phyloP scores from a whole-genome alignment of 495 filamentous ascomycete species.

The Daldinia grandis region DNA sequence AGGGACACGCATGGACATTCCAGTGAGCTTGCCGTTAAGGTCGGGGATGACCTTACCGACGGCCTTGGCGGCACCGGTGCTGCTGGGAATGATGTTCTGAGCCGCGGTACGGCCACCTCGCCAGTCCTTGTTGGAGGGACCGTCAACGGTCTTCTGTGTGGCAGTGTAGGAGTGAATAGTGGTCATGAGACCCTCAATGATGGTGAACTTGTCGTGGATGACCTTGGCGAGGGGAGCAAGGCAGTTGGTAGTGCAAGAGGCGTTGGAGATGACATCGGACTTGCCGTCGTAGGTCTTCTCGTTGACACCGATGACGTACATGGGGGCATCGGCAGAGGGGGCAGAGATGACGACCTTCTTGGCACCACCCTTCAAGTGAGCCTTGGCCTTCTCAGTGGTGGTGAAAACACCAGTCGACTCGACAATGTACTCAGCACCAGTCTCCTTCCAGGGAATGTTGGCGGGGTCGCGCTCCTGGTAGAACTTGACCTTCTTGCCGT shows the following conservation, averaged over 20 bases:
- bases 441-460: constrained; percentile 88
- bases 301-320: constrained; percentile 99
- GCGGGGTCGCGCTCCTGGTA: constrained; percentile 92
- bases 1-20: constrained; percentile 99
- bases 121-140: constrained; percentile 98
- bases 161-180: constrained; percentile 99
- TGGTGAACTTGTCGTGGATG: constrained; percentile 94
- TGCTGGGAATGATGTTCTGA: constrained; percentile 99
- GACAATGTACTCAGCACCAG: constrained; percentile 93
- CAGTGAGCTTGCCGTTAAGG: constrained; percentile 99
- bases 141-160: constrained; percentile 99
- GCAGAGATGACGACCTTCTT: constrained; percentile 99
- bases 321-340: constrained; percentile 97
- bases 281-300: constrained; percentile 88
- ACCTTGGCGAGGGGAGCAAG: constrained; percentile 99
- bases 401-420: constrained; percentile 99
- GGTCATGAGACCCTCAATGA: constrained; percentile 99
- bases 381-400: constrained; percentile 92
- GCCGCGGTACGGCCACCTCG: constrained; percentile 97
- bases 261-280: constrained; percentile 95
- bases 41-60: constrained; percentile 99
- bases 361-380: constrained; percentile 97
- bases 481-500: constrained; percentile 96
- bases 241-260: constrained; percentile 99
- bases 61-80: constrained; percentile 99